Base-by-base conservation (phyloP, 768 basidiomycete species). In the Suillus spraguei region DNA sequence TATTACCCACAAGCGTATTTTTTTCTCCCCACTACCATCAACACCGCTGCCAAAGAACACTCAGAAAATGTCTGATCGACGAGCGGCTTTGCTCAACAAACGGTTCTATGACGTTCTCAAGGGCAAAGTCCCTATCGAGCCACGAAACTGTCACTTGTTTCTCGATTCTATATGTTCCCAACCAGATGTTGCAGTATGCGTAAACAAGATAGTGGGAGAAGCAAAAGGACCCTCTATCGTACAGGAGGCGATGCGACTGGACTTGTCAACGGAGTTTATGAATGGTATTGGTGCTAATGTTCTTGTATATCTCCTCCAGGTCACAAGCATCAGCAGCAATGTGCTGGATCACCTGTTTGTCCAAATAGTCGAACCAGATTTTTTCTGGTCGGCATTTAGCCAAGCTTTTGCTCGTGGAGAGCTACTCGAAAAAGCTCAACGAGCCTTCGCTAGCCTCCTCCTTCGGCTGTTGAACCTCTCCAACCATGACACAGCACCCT, bases 381-480 rank as follows among this genome's bases (percentile, higher is more conserved):
- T 82, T n/a, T 84, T 84, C 65, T 84, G 81, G 81, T 60, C 52
- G 10, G 59, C 68, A 1, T 77, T 78, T 60, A 56, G 64, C 0
- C 32, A 65, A 1, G 76, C 76, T 13, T 80, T 78, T 56, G 59
- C 69, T 38, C 64, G 60, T 14, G 66, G 67, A 8, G 63, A 69
- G 10, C 70, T 82, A 33, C 49, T 69, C 24, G 75, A 75, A 17
- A 59, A 69, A 1, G 79, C 72, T 1, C 75, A 81, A 62, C 59
- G 60, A 47, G 68, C 71, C 33, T 82, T 84, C 63, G 80, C 76
- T 3, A 83, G 82, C 83, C 72, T 84, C 13, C 74, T 86, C 4
- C 72, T 81, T 9, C 80, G 82, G 56, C 75, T 85, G 33, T 67
- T 80, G 49, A 69, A 66, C 11, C 70, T 82, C 7, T 74, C 80